phyloP scores from a whole-genome alignment of 2,329 filamentous ascomycete species.

The Fusarium gaditjirri region DNA sequence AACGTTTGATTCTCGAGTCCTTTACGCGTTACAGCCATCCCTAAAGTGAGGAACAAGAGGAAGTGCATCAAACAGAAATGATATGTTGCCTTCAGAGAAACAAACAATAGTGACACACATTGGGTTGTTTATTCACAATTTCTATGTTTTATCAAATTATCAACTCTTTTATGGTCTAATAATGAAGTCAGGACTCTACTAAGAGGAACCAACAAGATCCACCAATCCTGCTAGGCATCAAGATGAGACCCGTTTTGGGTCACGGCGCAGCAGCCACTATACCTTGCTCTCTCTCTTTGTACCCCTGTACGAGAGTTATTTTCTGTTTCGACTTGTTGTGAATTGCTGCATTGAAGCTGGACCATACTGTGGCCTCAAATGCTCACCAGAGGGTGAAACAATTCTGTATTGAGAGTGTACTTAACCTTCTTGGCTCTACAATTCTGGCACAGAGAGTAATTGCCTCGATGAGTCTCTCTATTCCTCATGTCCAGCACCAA shows the following conservation, averaged over 20 bases:
- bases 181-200: constrained; percentile 19
- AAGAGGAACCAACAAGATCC: constrained; percentile 25
- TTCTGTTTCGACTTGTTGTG: constrained; percentile 29
- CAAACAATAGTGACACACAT: neutral
- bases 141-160: constrained; percentile 3
- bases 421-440: neutral
- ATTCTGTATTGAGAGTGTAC: constrained; percentile 1
- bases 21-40: neutral
- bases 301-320: constrained; percentile 25
- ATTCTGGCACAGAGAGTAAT: neutral
- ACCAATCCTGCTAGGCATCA: constrained; percentile 38
- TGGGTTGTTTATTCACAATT: constrained; percentile 6
- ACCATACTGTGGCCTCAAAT: constrained; percentile 5
- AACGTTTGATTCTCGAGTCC: constrained; percentile 2
- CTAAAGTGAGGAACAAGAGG: neutral
- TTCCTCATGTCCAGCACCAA: neutral
- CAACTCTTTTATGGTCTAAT: neutral
- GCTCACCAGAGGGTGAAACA: constrained; percentile 6
- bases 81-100: constrained; percentile 1
- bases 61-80: neutral
- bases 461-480: neutral
- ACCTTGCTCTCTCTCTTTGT: constrained; percentile 25
- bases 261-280: constrained; percentile 30
- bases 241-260: constrained; percentile 45
- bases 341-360: constrained; percentile 21